phyloP scores from a whole-genome alignment of 768 basidiomycete species.

The Tylopilus balloui region DNA sequence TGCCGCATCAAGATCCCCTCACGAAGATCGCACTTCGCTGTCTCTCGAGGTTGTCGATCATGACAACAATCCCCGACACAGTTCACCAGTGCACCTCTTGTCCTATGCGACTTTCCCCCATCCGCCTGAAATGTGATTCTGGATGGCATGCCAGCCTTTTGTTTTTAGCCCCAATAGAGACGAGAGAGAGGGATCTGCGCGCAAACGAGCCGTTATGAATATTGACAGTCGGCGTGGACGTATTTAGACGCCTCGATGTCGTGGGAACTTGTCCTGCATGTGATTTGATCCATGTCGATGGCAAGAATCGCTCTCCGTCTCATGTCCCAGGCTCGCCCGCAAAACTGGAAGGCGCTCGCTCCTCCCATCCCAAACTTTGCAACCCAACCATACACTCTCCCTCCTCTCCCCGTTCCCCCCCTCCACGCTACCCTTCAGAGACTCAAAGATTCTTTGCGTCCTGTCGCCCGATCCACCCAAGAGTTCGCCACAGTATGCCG shows the following conservation, averaged over 20 bases:
- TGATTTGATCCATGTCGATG: constrained; percentile 7
- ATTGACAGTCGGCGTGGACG: too few relatives aligned
- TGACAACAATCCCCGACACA: neutral
- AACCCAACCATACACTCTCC: constrained; percentile 53
- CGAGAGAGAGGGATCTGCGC: neutral
- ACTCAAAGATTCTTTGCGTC: constrained; percentile 66
- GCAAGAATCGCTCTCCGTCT: constrained; percentile 7
- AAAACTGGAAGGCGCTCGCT: constrained; percentile 69
- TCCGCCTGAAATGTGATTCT: neutral
- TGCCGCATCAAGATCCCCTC: neutral
- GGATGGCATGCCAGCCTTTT: neutral
- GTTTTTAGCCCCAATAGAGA: neutral
- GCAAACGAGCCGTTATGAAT: neutral
- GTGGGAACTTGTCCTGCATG: too few relatives aligned
- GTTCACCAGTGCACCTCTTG: neutral
- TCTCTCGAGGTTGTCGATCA: constrained; percentile 1
- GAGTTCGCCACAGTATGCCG: constrained; percentile 52
- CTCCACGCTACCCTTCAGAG: constrained; percentile 61
- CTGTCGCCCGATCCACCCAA: constrained; percentile 61
- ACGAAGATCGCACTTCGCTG: neutral
- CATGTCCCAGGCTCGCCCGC: constrained; percentile 35
- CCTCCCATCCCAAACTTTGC: constrained; percentile 64
- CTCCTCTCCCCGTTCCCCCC: constrained; percentile 70
- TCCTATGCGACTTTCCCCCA: neutral
- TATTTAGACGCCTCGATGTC: too few relatives aligned